Evolutionary conservation across 169 alveolate species (phyloP).

Genomic region (Plasmodium vivax): DNA sequence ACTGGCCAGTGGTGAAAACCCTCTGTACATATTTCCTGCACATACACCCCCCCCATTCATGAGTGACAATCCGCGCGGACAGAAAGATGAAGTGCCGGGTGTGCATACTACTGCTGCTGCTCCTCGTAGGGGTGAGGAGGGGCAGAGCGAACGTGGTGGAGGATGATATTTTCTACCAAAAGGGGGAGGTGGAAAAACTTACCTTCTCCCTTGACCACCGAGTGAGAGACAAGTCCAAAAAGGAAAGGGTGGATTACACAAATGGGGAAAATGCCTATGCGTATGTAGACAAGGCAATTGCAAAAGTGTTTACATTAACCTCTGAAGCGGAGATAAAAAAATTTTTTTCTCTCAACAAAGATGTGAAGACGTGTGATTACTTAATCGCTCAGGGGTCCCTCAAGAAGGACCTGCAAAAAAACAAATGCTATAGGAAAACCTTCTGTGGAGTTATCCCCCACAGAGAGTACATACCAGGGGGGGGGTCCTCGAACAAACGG

Average conservation of each 20-base stretch:
- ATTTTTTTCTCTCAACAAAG: slow-evolving; percentile 12
- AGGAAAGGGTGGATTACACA: not conserved
- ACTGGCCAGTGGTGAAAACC: not conserved
- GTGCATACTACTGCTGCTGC: not conserved
- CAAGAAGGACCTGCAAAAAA: not conserved
- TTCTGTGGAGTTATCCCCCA: slow-evolving; percentile 35
- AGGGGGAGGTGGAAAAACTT: slow-evolving; percentile 4
- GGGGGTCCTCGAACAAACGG: not conserved
- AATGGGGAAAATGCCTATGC: slow-evolving; percentile 46
- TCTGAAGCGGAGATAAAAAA: slow-evolving; percentile 11
- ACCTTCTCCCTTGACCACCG: slow-evolving; percentile 41
- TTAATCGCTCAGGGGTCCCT: not conserved
- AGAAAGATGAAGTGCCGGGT: not conserved
- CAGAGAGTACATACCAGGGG: not conserved
- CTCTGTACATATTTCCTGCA: not conserved
- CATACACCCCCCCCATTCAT: not conserved
- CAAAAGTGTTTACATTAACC: not conserved
- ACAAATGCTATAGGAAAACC: not conserved
- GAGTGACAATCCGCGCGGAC: not conserved
- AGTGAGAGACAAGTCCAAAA: slow-evolving; percentile 7
- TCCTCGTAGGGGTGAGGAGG: not conserved
- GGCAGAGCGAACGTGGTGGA: not conserved
- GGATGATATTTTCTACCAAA: slow-evolving; percentile 16
- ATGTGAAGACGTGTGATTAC: slow-evolving; percentile 5
- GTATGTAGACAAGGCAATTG: slow-evolving; percentile 1